Conservation (phyloP, 441 rosid species). For the Bocquillonia castaneifolia region DNA sequence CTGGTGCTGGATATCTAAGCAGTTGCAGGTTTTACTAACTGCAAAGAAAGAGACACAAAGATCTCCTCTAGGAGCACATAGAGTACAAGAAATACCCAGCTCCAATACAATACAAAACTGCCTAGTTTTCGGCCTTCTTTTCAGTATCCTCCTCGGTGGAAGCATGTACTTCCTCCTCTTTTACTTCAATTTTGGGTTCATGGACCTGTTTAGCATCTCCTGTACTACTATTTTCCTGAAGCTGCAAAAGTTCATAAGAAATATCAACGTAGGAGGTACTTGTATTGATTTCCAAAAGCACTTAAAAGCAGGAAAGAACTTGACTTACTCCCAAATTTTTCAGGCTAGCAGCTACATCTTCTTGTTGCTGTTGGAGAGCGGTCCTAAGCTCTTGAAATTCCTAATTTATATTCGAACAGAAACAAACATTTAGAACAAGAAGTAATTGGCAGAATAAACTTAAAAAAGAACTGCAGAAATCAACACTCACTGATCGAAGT, state of each 20-base stretch:
- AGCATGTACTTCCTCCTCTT: conserved; percentile 35
- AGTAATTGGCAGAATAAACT: not conserved
- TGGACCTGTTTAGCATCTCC: conserved; percentile 37
- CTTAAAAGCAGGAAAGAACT: not conserved
- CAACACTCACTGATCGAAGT: conserved; percentile 54
- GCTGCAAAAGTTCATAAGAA: conserved; percentile 34
- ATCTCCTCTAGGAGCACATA: not conserved
- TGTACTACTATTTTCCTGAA: conserved; percentile 50
- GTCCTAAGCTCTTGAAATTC: conserved; percentile 73
- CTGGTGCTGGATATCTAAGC: conserved; percentile 12
- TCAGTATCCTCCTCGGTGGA: conserved; percentile 17
- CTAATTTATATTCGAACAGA: conserved; percentile 25
- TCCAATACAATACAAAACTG: conserved; percentile 6
- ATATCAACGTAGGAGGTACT: conserved; percentile 12
- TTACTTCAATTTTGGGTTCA: conserved; percentile 21
- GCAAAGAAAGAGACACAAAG: not conserved
- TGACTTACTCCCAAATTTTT: conserved; percentile 58
- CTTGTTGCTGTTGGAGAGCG: conserved; percentile 76
- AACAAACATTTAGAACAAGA: not conserved
- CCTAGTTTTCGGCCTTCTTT: conserved; percentile 29
- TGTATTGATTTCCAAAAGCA: not conserved
- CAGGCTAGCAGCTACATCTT: conserved; percentile 62
- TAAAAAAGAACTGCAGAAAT: not conserved
- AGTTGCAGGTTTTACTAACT: conserved; percentile 1
- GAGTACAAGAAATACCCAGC: conserved; percentile 6